Evolutionary conservation across 345 rosid genomes (phyloP).

Genomic region (Rhodomyrtus tomentosa): DNA sequence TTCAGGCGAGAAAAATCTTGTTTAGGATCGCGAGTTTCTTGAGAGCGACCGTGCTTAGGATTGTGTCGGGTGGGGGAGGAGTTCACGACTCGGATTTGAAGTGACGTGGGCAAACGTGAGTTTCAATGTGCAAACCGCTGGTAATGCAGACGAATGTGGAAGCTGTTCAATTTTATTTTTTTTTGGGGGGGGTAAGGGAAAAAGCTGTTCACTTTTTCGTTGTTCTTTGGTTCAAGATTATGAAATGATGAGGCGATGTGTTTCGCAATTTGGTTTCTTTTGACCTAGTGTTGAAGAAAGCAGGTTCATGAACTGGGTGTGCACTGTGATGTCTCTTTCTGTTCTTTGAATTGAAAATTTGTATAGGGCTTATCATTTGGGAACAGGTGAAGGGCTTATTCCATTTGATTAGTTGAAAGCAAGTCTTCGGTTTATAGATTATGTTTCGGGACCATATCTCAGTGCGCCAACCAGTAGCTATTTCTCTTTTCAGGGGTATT

Average conservation of each 20-base stretch:
- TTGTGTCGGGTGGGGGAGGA: no score
- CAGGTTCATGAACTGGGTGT: not conserved
- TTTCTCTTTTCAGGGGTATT: not conserved
- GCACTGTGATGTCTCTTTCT: not conserved
- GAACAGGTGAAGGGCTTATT: not conserved
- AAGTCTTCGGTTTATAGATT: not conserved
- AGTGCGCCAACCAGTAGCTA: not conserved
- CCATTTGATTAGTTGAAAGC: not conserved
- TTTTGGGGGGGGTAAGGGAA: no score
- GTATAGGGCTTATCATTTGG: not conserved
- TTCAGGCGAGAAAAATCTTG: not conserved
- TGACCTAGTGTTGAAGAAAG: not conserved
- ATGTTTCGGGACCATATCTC: not conserved
- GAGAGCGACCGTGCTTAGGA: no score
- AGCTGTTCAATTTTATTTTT: not conserved
- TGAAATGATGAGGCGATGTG: not conserved
- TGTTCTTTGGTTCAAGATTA: not conserved
- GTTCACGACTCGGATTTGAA: not conserved
- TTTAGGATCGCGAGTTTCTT: no score
- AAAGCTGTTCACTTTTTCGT: not conserved
- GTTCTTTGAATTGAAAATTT: not conserved
- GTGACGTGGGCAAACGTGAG: not conserved
- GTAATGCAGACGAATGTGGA: not conserved
- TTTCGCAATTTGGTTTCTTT: not conserved
- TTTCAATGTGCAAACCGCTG: not conserved